These are phyloP conservation scores for Graphilbum fragrans DNA, from an alignment of 2,329 filamentous ascomycete species.

Conservation along the genomic window DNA sequence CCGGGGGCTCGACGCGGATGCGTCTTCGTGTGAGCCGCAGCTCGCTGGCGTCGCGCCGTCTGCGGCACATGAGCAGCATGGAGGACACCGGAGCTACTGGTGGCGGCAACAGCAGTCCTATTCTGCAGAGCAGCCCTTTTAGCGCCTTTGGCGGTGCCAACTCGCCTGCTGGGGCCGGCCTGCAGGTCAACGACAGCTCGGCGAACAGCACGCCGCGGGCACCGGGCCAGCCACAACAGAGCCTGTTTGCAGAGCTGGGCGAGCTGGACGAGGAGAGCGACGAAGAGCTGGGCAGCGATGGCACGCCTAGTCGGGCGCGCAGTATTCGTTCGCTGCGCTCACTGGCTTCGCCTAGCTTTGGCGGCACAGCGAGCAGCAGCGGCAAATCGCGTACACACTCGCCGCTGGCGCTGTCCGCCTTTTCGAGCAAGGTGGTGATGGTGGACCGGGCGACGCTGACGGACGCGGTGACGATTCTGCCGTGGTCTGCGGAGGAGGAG, in stretches of 20 bases:
- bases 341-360: conserved; percentile 24
- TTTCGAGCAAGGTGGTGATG: conserved; percentile 40
- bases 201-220: conserved; percentile 31
- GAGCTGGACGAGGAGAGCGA: conserved; percentile 61
- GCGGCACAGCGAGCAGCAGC: conserved; percentile 1
- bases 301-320: conserved; percentile 41
- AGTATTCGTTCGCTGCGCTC: conserved; percentile 29
- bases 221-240: conserved; percentile 56
- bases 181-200: conserved; percentile 30
- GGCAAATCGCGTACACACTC: conserved; percentile 20
- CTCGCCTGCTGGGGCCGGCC: conserved; percentile 14
- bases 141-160: conserved; percentile 6
- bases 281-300: conserved; percentile 50
- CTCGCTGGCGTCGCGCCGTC: conserved; percentile 39
- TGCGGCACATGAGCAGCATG: conserved; percentile 49
- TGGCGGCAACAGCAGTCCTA: conserved; percentile 12
- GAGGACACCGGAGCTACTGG: conserved; percentile 22
- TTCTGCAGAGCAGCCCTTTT: conserved; percentile 41
- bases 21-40: conserved; percentile 60
- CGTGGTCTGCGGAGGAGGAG: conserved; percentile 8
- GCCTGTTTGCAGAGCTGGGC: conserved; percentile 80
- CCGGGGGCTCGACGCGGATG: conserved; percentile 37
- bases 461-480: conserved; percentile 34
- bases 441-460: conserved; percentile 51
- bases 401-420: conserved; percentile 36